A percentile compares a stretch with the other conserved stretches of the same genome.
Conservation (phyloP, 2,329 filamentous ascomycete species). For the Helminthosporium solani region DNA sequence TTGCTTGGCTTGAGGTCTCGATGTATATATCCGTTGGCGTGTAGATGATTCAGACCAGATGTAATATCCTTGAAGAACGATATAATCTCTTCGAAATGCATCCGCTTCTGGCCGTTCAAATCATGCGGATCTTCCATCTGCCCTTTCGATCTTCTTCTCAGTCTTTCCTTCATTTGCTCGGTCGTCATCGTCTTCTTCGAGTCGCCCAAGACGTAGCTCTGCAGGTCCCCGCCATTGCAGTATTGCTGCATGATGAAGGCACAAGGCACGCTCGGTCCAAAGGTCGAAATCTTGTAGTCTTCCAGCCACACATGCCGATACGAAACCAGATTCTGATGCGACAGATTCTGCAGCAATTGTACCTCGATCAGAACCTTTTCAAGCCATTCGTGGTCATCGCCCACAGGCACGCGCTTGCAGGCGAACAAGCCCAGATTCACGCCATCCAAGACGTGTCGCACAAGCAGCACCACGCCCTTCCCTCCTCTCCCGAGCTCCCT, state of each 20-base stretch:
- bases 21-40: conserved; percentile 90
- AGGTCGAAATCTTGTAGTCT: conserved; percentile 76
- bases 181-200: conserved; percentile 64
- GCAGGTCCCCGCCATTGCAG: conserved; percentile 89
- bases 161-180: conserved; percentile 83
- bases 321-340: conserved; percentile 91
- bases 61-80: conserved; percentile 96
- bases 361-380: conserved; percentile 94
- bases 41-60: conserved; percentile 84
- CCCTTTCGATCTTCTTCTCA: conserved; percentile 79
- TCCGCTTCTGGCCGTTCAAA: conserved; percentile 54
- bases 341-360: conserved; percentile 84
- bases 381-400: conserved; percentile 91
- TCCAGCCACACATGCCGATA: conserved; percentile 98
- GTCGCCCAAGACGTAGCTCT: conserved; percentile 79
- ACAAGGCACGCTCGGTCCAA: conserved; percentile 88
- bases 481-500: conserved; percentile 83
- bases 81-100: conserved; percentile 89
- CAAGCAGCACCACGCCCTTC: conserved; percentile 92
- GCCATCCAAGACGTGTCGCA: conserved; percentile 87
- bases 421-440: conserved; percentile 88
- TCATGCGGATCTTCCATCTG: conserved; percentile 64
- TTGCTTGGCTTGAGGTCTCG: conserved; percentile 96
- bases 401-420: conserved; percentile 92
- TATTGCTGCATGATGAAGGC: conserved; percentile 98